Evolutionary conservation across 441 rosid species (phyloP).

Genomic region (Erodium texanum): DNA sequence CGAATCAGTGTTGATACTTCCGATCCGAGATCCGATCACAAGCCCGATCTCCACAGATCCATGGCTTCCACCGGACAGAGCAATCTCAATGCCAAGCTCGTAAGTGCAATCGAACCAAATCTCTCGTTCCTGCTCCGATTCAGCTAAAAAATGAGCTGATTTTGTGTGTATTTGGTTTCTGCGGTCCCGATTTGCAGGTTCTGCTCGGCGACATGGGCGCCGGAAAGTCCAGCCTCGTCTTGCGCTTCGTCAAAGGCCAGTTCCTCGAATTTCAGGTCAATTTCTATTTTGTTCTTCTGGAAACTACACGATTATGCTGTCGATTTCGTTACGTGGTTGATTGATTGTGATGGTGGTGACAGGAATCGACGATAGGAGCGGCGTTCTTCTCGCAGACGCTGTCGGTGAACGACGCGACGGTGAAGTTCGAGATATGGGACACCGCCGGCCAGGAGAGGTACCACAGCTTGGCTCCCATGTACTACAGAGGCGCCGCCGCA

Average conservation of each 20-base stretch:
- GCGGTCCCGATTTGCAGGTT: conserved; percentile 24
- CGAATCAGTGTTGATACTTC: not conserved
- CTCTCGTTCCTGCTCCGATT: not conserved
- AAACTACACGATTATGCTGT: not conserved
- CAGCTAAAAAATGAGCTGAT: not conserved
- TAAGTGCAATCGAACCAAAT: conserved; percentile 9
- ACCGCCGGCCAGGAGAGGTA: conserved; percentile 48
- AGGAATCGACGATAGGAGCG: conserved; percentile 51
- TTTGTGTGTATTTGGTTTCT: not conserved
- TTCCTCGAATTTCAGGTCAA: conserved; percentile 42
- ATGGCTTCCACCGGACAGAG: conserved; percentile 21
- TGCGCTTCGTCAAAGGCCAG: conserved; percentile 45
- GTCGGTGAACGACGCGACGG: conserved; percentile 37
- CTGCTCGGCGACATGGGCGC: conserved; percentile 53
- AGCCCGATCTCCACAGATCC: not conserved
- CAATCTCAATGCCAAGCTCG: conserved; percentile 29
- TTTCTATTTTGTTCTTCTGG: not conserved
- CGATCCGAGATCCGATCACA: not conserved
- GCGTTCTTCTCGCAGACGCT: conserved; percentile 43
- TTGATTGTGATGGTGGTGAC: conserved; percentile 2
- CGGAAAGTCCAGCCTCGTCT: conserved; percentile 42
- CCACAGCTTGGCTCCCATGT: conserved; percentile 53
- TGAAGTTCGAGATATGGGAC: conserved; percentile 51
- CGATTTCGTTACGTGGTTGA: not conserved
- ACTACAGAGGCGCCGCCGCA: conserved; percentile 49